These are phyloP conservation scores for Pythium volutum DNA, from an alignment of 352 stramenopile species.

Conservation along the genomic window DNA sequence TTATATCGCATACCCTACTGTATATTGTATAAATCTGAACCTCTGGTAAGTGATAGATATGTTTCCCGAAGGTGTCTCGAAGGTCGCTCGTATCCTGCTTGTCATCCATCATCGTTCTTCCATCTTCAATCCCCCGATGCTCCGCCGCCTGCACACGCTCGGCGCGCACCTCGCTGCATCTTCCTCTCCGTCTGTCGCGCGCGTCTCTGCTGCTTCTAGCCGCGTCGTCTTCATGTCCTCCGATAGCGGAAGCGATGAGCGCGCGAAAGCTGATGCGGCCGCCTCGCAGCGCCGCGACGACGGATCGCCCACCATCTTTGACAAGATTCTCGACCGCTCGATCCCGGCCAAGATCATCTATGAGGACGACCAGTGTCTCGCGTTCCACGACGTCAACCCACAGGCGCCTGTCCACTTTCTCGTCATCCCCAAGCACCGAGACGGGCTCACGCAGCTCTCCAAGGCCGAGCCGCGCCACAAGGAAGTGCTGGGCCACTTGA, in stretches of 20 bases:
- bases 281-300: slow-evolving; percentile 34
- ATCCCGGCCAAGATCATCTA: slow-evolving; percentile 96
- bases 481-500: slow-evolving; percentile 90
- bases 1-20: slow-evolving; percentile 1
- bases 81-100: slow-evolving; percentile 10
- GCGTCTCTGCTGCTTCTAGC: background rate
- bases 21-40: background rate
- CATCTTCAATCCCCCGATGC: slow-evolving; percentile 24
- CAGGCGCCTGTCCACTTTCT: slow-evolving; percentile 95
- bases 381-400: slow-evolving; percentile 98
- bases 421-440: slow-evolving; percentile 95
- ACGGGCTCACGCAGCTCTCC: slow-evolving; percentile 90
- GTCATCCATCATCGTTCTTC: slow-evolving; percentile 6
- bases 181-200: background rate
- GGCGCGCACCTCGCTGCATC: slow-evolving; percentile 21
- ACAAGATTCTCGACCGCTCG: slow-evolving; percentile 95
- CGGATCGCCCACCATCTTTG: slow-evolving; percentile 93
- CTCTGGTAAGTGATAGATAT: background rate
- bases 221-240: slow-evolving; percentile 40
- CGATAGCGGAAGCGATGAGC: slow-evolving; percentile 39
- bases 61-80: background rate
- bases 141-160: slow-evolving; percentile 19
- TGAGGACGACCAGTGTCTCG: slow-evolving; percentile 94
- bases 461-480: slow-evolving; percentile 92
- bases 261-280: slow-evolving; percentile 53